Evolutionary conservation across 202 grass and related monocot species (phyloP), one percentile per base, ranked within the genome.

Genomic region (Schoenoplectus tabernaemontani): DNA sequence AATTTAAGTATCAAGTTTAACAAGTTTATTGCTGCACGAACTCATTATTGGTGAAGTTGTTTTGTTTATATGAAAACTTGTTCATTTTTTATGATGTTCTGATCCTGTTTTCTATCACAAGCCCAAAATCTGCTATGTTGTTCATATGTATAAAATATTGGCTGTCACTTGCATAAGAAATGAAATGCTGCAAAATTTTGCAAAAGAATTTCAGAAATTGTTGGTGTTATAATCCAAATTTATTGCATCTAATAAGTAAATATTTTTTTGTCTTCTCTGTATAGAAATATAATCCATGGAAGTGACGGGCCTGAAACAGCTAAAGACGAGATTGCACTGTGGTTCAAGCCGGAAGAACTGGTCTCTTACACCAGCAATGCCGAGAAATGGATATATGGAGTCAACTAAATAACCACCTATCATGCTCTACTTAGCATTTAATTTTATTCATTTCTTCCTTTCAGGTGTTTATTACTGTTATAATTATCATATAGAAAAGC

Each of bases 221-320:
- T 28, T 51, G 68, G 65, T 17, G 38, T 69, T 43, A 44, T 4
- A n/a, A 69, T 44, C 20, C 19, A 46, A 22, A 37, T 70, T 46
- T 26, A 46, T 4, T 68, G 15, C 69, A 53, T 30, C 11, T 50
- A 2, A 50, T 53, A 24, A 46, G 28, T 46, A 13, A 22, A 54
- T 86, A 37, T 81, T 76, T 9, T 44, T 50, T 17, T 22, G 10
- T 79, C 59, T 42, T 44, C 62, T 77, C 54, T 82, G 60, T 66
- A 22, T 85, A 97, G 91, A 81, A 93, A 97, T 72, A 92, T 97
- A 39, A 90, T 97, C 69, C 94, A 97, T 51, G 91, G 94, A 78
- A 93, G 89, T 70, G 94, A 97, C 72, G 91, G 91, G 24, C 91
- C 86, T 9, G 91, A 97, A 83, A 97, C 91, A 23, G 91, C 94